Evolutionary conservation across 805 yeast species (phyloP), one percentile per base, ranked within the genome.

Genomic region (Saccharomycopsis sp.): DNA sequence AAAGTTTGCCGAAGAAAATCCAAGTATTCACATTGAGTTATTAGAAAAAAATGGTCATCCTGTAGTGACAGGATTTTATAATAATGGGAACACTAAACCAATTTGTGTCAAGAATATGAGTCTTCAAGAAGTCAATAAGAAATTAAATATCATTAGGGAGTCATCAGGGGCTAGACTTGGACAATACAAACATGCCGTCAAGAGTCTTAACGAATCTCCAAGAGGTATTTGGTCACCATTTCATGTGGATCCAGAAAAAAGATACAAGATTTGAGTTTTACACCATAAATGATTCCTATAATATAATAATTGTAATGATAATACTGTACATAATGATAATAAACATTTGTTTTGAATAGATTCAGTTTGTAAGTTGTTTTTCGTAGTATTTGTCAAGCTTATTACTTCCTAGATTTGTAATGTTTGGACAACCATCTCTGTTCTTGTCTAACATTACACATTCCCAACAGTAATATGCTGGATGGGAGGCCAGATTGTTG

Each of bases 141-240:
- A 84, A 58, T 61, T 87, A 42, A 62, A 70, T 19, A 66, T 82
- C 35, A 61, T 82, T 52, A 64, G 72, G 46, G 81, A 79, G 56
- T 65, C 87, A 21, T 71, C 82, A 36, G 96, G 96, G 38, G 69
- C 63, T 25, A 63, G 64, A 42, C 56, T 79, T 39, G 59, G 64
- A 49, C 77, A 76, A 53, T 69, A 72, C 52, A 75, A 66, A 51
- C 77, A 83, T 55, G 80, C 85, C 43, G 97, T 92, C 27, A 72
- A 76, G 59, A 79, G 94, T 31, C 61, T 71, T 47, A 92, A 89
- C 57, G 73, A 71, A 40, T 77, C 94, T 42, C 87, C 89, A 14
- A 81, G 98, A 69, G 98, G 98, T 54, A 70, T 92, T 36, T 92
- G 98, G 98, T 87, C 96, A 34, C 98, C 98, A 44, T 69, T 89